Evolutionary conservation across 1,284 basidiomycete species (phyloP), one percentile per base, ranked within the genome.

Genomic region (Ceraceosorus guamensis): DNA sequence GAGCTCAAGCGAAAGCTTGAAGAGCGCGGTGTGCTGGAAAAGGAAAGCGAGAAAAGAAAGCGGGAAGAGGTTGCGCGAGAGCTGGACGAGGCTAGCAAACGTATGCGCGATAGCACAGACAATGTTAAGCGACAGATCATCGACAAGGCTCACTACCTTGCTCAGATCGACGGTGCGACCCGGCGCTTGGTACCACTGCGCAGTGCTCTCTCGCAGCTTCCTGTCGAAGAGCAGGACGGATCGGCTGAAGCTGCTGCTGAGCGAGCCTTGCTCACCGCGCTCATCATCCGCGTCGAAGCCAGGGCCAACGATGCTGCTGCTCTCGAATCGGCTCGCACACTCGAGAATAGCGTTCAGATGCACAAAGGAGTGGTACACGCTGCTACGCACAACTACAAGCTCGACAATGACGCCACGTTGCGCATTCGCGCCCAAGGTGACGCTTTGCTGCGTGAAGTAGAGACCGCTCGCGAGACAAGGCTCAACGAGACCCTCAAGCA

Each of bases 1-100:
- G 88, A 92, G 67, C 83, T 97, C 63, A 91, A 93, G 76, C 83
- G 83, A 37, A 88, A 87, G 77, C 80, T 95, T 48, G 83, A 85
- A 4, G 87, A 84, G 31, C 13, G 37, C 34, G 70, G 66, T 13
- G 73, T 75, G 46, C 56, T 76, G 52, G 71, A 75, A 52, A 70
- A 70, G 33, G 72, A 70, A 5, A 63, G 63, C 5, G 33, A 87
- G 88, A 76, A 82, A 77, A 48, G 86, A 85, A 46, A 80, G 84
- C 57, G 76, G 78, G 68, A 81, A 80, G 66, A 71, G 32, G 60
- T 70, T 58, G 56, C 60, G 32, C 51, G 81, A 85, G 66, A 88
- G 83, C 79, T 83, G 81, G 73, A 79, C 79, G 33, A 87, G 87
- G 75, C 11, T 80, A 80, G 53, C 79, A 81, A 31, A 86, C 88